Evolutionary conservation across 2,329 filamentous ascomycete species (phyloP), one percentile per base, ranked within the genome.

Genomic region (Orbilia blumenaviensis): DNA sequence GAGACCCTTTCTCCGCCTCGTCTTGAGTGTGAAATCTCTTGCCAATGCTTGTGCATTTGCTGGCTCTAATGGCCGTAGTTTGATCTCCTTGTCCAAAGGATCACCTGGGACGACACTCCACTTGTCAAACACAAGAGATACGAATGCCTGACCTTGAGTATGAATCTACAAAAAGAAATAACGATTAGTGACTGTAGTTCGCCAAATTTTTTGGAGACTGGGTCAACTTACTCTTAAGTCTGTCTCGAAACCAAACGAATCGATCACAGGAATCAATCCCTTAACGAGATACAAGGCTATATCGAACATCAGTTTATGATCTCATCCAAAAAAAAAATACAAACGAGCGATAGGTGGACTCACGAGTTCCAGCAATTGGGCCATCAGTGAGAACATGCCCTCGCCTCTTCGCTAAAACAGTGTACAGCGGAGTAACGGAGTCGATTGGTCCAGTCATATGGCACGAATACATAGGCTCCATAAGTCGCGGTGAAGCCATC

Each of bases 61-160:
- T 78, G 94, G 93, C 83, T 98, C 94, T 78, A 99, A 85, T 3
- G 94, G 92, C 58, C 92, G 87, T 67, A 95, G 85, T 79, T 93
- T 89, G 77, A 96, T 90, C 77, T 93, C 91, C 81, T 90, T 91
- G 83, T 99, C 95, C 34, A 99, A 87, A 42, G 95, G 95, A 83
- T 99, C 95, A 66, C 95, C 95, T 1, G 95, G 95, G 0, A 99
- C 94, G 77, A 98, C 92, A 81, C 88, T 93, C 95, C 95, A 99
- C 78, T 92, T 90, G 82, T 99, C 95, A 83, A 99, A 99, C 10
- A 96, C 93, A 36, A 99, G 87, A 80, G 90, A 93, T 63, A 98
- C 89, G 81, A 92, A 94, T 67, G 94, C 93, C 82, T 93, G 91
- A 62, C 95, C 94, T 85, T 97, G 92, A 0, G 94, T 97, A 83